phyloP scores from a whole-genome alignment of 805 yeast genomes.

The Danielia reshetovae region DNA sequence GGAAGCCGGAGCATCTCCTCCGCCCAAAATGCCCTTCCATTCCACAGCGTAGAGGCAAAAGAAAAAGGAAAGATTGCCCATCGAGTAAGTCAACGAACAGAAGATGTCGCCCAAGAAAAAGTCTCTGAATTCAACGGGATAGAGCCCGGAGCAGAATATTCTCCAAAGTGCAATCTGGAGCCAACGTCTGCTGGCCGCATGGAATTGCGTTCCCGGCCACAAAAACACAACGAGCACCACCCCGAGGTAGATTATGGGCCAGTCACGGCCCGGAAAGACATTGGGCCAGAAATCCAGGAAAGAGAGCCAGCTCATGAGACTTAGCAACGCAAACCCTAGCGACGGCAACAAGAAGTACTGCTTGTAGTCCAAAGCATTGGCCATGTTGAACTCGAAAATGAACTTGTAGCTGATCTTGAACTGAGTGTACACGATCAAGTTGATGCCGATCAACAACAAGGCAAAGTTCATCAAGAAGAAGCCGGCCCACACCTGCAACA shows the following conservation, averaged over 20 bases:
- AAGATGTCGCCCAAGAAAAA: slow-evolving; percentile 90
- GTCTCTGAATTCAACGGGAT: slow-evolving; percentile 93
- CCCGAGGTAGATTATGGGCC: slow-evolving; percentile 78
- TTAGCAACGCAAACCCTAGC: slow-evolving; percentile 49
- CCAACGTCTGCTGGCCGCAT: slow-evolving; percentile 73
- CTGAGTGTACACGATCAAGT: slow-evolving; percentile 68
- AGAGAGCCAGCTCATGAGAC: slow-evolving; percentile 72
- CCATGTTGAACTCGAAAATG: slow-evolving; percentile 81
- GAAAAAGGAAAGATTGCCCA: slow-evolving; percentile 81
- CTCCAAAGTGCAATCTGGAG: slow-evolving; percentile 67
- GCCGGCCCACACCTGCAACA: slow-evolving; percentile 92
- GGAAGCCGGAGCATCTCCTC: slow-evolving; percentile 20
- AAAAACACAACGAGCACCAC: slow-evolving; percentile 44
- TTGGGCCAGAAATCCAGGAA: slow-evolving; percentile 65
- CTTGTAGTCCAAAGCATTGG: slow-evolving; percentile 59
- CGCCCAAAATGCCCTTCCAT: slow-evolving; percentile 55
- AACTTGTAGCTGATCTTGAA: slow-evolving; percentile 85
- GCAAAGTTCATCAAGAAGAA: slow-evolving; percentile 65
- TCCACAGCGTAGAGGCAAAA: slow-evolving; percentile 74
- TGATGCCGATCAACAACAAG: slow-evolving; percentile 58
- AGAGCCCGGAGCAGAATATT: slow-evolving; percentile 74
- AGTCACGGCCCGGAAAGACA: slow-evolving; percentile 58
- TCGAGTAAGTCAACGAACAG: slow-evolving; percentile 82
- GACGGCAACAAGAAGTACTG: slow-evolving; percentile 68
- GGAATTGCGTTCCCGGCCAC: slow-evolving; percentile 59